Percentiles rank a stretch among this genome's conserved stretches.
Conservation (phyloP, 2,329 filamentous ascomycete genomes). For the Talaromyces sp. region DNA sequence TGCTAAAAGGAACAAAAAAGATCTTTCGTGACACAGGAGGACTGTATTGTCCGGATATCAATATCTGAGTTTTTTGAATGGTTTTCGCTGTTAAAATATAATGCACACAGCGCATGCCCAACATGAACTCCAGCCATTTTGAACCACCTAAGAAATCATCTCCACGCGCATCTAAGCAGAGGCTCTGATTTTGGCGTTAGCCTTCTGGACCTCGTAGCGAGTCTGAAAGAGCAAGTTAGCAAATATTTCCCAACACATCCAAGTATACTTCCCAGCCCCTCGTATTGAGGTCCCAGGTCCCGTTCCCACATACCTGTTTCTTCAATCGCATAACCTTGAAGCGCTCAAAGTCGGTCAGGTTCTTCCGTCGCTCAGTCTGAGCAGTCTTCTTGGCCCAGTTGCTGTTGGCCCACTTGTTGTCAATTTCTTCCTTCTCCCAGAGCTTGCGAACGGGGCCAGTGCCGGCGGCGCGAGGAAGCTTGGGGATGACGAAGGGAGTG, state of each 20-base stretch:
- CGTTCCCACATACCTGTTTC: conserved; percentile 72
- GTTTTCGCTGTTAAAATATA: conserved; percentile 31
- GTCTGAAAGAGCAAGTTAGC: conserved; percentile 42
- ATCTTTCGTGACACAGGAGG: conserved; percentile 13
- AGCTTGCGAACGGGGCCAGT: conserved; percentile 74
- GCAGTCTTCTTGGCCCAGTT: conserved; percentile 91
- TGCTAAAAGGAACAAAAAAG: conserved; percentile 11
- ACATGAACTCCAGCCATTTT: conserved; percentile 17
- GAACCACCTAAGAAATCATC: conserved; percentile 35
- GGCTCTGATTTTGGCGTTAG: conserved; percentile 85
- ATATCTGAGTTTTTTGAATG: conserved; percentile 29
- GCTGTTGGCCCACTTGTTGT: conserved; percentile 86
- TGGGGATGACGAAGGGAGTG: conserved; percentile 80
- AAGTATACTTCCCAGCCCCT: background rate
- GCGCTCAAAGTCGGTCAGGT: conserved; percentile 95
- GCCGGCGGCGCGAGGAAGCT: conserved; percentile 79
- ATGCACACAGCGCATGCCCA: conserved; percentile 38
- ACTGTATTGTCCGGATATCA: conserved; percentile 29
- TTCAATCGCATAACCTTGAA: conserved; percentile 99
- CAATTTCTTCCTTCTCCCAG: conserved; percentile 89
- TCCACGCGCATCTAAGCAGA: conserved; percentile 56
- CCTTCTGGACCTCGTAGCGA: conserved; percentile 96
- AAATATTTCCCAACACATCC: background rate
- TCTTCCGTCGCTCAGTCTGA: conserved; percentile 78
- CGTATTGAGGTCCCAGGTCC: background rate